Evolutionary conservation across 768 basidiomycete genomes (phyloP).

Genomic region (Zangia roseola): DNA sequence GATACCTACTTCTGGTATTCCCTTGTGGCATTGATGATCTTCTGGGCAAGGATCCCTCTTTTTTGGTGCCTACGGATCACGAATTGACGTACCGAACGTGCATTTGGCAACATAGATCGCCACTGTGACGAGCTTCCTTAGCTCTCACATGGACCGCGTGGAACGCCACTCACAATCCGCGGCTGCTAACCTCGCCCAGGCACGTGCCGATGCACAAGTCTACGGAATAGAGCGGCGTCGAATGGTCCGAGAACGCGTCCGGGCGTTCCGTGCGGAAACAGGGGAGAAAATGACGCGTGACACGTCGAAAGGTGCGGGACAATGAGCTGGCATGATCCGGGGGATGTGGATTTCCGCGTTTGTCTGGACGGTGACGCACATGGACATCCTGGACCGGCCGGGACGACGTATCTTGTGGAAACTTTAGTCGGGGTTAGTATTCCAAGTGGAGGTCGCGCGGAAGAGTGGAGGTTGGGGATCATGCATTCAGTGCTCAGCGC

Average conservation of each 20-base stretch:
- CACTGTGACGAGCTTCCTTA: constrained; percentile 4
- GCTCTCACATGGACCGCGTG: constrained; percentile 36
- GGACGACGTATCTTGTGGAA: too few species aligned
- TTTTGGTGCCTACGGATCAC: neutral
- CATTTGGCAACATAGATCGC: constrained; percentile 2
- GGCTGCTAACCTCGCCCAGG: constrained; percentile 55
- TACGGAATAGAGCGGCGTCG: constrained; percentile 52
- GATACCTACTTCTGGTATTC: constrained; percentile 11
- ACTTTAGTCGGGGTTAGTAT: too few species aligned
- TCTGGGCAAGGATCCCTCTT: constrained; percentile 11
- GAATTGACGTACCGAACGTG: neutral
- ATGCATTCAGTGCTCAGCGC: too few species aligned
- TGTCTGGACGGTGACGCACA: too few species aligned
- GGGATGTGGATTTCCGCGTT: neutral
- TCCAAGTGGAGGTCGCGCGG: too few species aligned
- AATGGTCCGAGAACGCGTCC: constrained; percentile 50
- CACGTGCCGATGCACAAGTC: constrained; percentile 54
- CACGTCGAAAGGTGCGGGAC: neutral
- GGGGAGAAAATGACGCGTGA: neutral
- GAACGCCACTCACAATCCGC: constrained; percentile 47
- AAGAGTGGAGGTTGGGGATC: too few species aligned
- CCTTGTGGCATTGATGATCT: constrained; percentile 10
- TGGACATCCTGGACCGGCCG: too few species aligned
- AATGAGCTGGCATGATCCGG: neutral
- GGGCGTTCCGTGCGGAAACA: constrained; percentile 15